A percentile compares a stretch with the other conserved stretches of the same genome.
These are phyloP conservation scores for Trichoderma afroharzianum DNA, from an alignment of 2,329 filamentous ascomycete species.

Conservation along the genomic window DNA sequence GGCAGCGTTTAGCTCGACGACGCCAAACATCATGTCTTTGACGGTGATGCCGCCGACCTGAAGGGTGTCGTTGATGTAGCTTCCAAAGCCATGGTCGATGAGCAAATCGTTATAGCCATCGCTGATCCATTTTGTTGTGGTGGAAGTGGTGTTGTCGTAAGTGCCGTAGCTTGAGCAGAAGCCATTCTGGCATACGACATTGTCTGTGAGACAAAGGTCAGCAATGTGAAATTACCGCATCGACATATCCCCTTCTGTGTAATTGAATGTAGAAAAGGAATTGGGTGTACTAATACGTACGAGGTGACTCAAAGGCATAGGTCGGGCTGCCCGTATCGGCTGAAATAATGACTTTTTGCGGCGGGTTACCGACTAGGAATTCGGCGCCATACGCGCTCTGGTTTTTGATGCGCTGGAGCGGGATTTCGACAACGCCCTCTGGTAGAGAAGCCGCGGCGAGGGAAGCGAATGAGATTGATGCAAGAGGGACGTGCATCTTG, in stretches of 20 bases:
- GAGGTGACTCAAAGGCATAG: conserved; percentile 15
- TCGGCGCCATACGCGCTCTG: conserved; percentile 19
- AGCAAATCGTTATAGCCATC: conserved; percentile 16
- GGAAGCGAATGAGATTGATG: background rate
- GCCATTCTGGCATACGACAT: conserved; percentile 16
- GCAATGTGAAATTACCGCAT: background rate
- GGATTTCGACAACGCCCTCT: conserved; percentile 15
- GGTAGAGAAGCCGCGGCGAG: background rate
- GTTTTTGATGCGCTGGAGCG: conserved; percentile 18
- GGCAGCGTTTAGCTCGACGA: conserved; percentile 7
- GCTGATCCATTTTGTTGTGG: conserved; percentile 7
- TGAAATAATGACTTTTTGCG: conserved; percentile 11
- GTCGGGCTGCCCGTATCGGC: conserved; percentile 20
- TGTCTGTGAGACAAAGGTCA: background rate
- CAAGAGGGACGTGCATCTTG: background rate
- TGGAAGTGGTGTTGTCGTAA: conserved; percentile 19
- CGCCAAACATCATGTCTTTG: conserved; percentile 16
- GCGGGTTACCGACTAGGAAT: conserved; percentile 16
- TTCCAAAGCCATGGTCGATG: conserved; percentile 16
- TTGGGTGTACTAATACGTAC: background rate
- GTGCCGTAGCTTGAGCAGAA: conserved; percentile 14
- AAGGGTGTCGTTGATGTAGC: conserved; percentile 18
- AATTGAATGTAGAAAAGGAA: background rate
- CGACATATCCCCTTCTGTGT: background rate
- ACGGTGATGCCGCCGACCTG: conserved; percentile 6